Evolutionary conservation across 345 rosid species (phyloP), one percentile per base, ranked within the genome.

Genomic region (Citrus hindsii): DNA sequence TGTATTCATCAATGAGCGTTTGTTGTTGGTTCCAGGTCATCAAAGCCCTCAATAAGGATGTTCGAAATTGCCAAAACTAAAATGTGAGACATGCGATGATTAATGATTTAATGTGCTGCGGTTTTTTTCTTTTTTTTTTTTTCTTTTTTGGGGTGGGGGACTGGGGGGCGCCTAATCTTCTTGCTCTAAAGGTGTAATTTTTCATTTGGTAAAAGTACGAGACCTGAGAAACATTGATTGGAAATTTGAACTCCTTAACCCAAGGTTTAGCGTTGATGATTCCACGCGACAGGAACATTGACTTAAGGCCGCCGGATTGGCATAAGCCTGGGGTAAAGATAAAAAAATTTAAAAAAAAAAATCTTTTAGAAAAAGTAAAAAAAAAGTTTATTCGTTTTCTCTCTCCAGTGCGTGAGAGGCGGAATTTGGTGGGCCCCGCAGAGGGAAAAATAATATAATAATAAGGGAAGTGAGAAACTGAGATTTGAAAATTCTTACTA

Each of bases 11-110:
- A 46, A 46, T 46, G 51, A 46, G 51, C 16, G 51, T 46, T 0
- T 13, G 51, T 46, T 8, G 75, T 69, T 51, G 79, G 67, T 22
- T 79, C 81, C 84, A 81, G 74, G 73, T 73, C 80, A 76, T n/a
- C 55, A 37, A 73, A 68, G 81, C 71, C 55, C 48, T 64, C 71
- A 35, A 22, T 5, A 21, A 30, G 28, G 16, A 56, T 42, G 19
- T 10, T 28, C 62, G 60, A 14, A 59, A 63, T 27, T 14, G 51
- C 48, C 42, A 12, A 25, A 19, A 73, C 30, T 12, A 38, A 22
- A 22, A 22, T 2, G 53, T 33, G 24, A 61, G 18, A 67, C 16
- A 4, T 13, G 51, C 5, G 30, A 67, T n/a, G 10, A 40, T 67
- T 38, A 7, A 32, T 32, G 33, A 32, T 32, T 32, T 32, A 32